A percentile compares a stretch with the other conserved stretches of the same genome.
phyloP scores from a whole-genome alignment of 768 basidiomycete species.

The Psilocybe azurescens region DNA sequence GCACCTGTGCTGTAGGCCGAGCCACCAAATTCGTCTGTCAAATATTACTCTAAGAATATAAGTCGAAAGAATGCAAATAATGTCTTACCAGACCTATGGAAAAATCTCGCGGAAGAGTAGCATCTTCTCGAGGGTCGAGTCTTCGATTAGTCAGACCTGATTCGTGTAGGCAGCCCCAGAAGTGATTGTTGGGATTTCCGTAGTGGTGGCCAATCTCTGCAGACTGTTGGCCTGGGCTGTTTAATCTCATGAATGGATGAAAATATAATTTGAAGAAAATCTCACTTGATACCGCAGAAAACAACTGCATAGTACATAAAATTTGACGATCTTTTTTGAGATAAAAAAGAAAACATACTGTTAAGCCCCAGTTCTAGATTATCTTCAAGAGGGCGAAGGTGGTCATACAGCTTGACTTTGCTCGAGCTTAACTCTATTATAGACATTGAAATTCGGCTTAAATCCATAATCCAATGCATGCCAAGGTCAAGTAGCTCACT shows the following conservation, averaged over 20 bases:
- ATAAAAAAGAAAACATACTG: conserved; percentile 8
- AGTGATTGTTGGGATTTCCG: conserved; percentile 81
- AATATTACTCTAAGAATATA: background rate
- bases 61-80: background rate
- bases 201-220: conserved; percentile 79
- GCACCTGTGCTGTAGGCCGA: conserved; percentile 68
- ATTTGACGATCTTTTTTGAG: background rate
- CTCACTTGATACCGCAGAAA: conserved; percentile 88
- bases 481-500: background rate
- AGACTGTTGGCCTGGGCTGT: conserved; percentile 71
- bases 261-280: background rate
- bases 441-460: background rate
- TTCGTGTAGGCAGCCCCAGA: conserved; percentile 74
- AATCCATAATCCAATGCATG: background rate
- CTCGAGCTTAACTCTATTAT: background rate
- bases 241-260: background rate
- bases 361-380: conserved; percentile 22
- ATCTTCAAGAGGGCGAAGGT: conserved; percentile 21
- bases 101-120: conserved; percentile 59
- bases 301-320: conserved; percentile 51
- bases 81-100: conserved; percentile 68
- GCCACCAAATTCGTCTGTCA: conserved; percentile 79
- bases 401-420: conserved; percentile 24
- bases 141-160: conserved; percentile 66
- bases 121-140: conserved; percentile 63